Evolutionary conservation across 768 basidiomycete genomes (phyloP).

Genomic region (Boletus huronensis): DNA sequence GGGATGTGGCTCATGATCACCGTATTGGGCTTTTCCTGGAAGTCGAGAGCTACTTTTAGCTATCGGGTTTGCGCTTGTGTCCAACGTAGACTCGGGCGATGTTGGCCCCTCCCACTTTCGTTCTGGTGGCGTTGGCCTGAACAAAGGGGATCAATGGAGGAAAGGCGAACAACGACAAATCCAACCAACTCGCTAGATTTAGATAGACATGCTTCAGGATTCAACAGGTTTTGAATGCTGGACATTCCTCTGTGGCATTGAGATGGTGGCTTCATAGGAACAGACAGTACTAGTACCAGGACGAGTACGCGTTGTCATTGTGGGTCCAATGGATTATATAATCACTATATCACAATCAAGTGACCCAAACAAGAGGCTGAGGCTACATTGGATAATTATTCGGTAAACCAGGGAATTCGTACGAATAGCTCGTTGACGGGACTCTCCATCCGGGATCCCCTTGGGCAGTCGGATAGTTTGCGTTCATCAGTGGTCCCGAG

Average conservation of each 20-base stretch:
- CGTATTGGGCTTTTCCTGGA: constrained; percentile 25
- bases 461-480: constrained; percentile 19
- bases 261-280: constrained; percentile 15
- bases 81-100: constrained; percentile 37
- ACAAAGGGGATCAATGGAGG: constrained; percentile 27
- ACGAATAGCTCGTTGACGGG: constrained; percentile 14
- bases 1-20: constrained; percentile 60
- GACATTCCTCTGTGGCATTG: constrained; percentile 43
- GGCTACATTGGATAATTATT: constrained; percentile 23
- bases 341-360: constrained; percentile 4
- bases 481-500: constrained; percentile 7
- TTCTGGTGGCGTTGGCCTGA: constrained; percentile 23
- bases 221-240: constrained; percentile 52
- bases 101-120: constrained; percentile 26
- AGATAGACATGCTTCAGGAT: constrained; percentile 45
- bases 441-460: constrained; percentile 22
- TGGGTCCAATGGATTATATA: constrained; percentile 34
- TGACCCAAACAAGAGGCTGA: not conserved
- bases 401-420: constrained; percentile 18
- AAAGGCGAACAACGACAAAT: constrained; percentile 3
- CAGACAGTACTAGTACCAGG: constrained; percentile 1
- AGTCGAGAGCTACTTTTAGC: constrained; percentile 17
- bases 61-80: constrained; percentile 30
- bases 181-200: constrained; percentile 41
- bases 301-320: constrained; percentile 22